phyloP scores from a whole-genome alignment of 768 basidiomycete species.

The Terana coerulea region DNA sequence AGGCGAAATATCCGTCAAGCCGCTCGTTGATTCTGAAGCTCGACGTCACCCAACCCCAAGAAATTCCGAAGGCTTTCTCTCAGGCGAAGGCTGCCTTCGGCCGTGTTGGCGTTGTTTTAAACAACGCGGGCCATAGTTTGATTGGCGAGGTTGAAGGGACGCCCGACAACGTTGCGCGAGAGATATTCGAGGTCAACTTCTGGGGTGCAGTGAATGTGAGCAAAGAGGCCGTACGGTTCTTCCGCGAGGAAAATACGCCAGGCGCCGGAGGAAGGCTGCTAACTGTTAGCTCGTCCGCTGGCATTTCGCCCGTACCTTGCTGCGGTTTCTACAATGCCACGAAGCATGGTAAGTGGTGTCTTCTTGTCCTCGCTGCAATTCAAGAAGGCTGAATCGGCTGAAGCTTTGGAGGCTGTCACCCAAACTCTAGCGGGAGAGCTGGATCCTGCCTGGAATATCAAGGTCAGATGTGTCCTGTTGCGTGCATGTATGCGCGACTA shows the following conservation, averaged over 20 bases:
- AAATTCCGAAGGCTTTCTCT: constrained; percentile 36
- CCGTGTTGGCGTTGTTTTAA: constrained; percentile 43
- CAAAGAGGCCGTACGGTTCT: constrained; percentile 21
- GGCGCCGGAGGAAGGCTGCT: constrained; percentile 20
- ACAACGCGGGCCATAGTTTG: constrained; percentile 35
- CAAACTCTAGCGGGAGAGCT: constrained; percentile 37
- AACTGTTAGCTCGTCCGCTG: constrained; percentile 1
- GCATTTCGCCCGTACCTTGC: background rate
- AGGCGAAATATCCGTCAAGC: constrained; percentile 23
- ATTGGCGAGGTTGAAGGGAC: constrained; percentile 37
- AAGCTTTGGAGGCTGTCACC: constrained; percentile 34
- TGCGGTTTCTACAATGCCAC: constrained; percentile 10
- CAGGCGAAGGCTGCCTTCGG: constrained; percentile 35
- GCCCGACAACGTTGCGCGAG: constrained; percentile 29
- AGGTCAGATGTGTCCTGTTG: constrained; percentile 23
- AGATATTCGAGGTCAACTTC: constrained; percentile 34
- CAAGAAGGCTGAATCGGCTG: background rate
- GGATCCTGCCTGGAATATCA: constrained; percentile 46
- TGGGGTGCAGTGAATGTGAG: constrained; percentile 20
- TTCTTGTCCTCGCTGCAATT: background rate
- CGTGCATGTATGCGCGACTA: background rate
- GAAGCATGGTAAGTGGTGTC: constrained; percentile 11
- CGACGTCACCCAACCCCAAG: constrained; percentile 33
- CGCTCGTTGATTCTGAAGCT: constrained; percentile 35
- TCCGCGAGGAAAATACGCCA: constrained; percentile 38